Conservation (phyloP, 1,284 basidiomycete genomes). For the Ustilago shanxiensis region DNA sequence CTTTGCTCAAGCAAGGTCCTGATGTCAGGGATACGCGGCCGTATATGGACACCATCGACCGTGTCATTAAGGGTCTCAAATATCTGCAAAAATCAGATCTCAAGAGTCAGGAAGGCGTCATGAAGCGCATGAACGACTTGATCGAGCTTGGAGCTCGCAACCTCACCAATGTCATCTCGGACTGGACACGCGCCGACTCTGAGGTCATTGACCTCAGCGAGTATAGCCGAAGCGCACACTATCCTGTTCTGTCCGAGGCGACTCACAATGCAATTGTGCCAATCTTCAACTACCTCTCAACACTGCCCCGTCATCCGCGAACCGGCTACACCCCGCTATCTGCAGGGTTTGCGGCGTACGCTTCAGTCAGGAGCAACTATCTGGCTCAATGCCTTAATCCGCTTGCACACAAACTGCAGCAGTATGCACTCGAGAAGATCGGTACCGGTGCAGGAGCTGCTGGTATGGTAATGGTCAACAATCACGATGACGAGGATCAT, state of each 20-base stretch:
- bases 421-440: conserved; percentile 55
- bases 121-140: conserved; percentile 64
- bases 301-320: conserved; percentile 54
- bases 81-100: conserved; percentile 50
- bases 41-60: conserved; percentile 66
- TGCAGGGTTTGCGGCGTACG: conserved; percentile 46
- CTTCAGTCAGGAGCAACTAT: conserved; percentile 46
- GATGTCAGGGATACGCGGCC: conserved; percentile 58
- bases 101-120: conserved; percentile 58
- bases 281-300: conserved; percentile 58
- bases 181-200: conserved; percentile 62
- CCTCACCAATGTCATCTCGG: conserved; percentile 57
- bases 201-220: conserved; percentile 56
- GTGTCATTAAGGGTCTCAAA: conserved; percentile 60
- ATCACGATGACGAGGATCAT: conserved; percentile 54
- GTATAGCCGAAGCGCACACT: conserved; percentile 39
- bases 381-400: conserved; percentile 48
- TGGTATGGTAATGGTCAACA: conserved; percentile 54
- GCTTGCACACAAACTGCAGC: conserved; percentile 35
- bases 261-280: conserved; percentile 55
- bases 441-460: conserved; percentile 39
- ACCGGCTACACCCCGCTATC: conserved; percentile 55
- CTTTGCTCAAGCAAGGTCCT: conserved; percentile 63
- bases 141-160: conserved; percentile 64
- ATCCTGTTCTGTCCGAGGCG: conserved; percentile 49